Conservation (phyloP, 768 basidiomycete species). For the Suillus placidus region DNA sequence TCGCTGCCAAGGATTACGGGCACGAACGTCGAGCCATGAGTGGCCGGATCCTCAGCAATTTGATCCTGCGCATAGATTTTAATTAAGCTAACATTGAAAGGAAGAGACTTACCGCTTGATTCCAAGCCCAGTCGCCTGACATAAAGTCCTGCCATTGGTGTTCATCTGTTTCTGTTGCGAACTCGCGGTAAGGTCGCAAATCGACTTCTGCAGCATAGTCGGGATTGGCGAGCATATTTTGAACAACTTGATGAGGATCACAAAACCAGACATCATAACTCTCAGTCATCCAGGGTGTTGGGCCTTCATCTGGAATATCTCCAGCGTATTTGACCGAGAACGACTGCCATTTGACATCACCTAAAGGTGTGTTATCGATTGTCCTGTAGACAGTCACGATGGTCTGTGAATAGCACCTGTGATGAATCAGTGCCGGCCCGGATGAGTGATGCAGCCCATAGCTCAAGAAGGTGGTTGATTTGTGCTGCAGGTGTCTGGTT, state of each 20-base stretch:
- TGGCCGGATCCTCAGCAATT: conserved; percentile 17
- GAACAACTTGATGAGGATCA: conserved; percentile 24
- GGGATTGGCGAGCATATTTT: conserved; percentile 25
- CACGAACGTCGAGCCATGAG: conserved; percentile 21
- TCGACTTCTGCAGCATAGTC: conserved; percentile 25
- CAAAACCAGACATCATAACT: conserved; percentile 29
- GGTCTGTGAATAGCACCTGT: conserved; percentile 27
- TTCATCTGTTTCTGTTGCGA: conserved; percentile 7
- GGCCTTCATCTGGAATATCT: conserved; percentile 9
- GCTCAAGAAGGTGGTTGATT: conserved; percentile 30
- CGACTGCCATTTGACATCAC: conserved; percentile 40
- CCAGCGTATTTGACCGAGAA: conserved; percentile 34
- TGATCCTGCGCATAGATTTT: conserved; percentile 9
- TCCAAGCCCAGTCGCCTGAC: no score
- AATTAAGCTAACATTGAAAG: not conserved
- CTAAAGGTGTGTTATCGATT: conserved; percentile 38
- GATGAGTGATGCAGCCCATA: conserved; percentile 15
- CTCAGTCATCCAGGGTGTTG: conserved; percentile 30
- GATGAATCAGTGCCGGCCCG: conserved; percentile 6
- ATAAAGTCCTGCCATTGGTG: no score
- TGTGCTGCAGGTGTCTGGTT: conserved; percentile 25
- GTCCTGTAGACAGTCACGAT: conserved; percentile 34
- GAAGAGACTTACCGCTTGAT: no score
- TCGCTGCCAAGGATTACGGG: conserved; percentile 28
- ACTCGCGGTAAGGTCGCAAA: conserved; percentile 19